A percentile compares a stretch with the other conserved stretches of the same genome.
Evolutionary conservation across 768 basidiomycete species (phyloP).

Genomic region (Termitomyces eurrhizus): DNA sequence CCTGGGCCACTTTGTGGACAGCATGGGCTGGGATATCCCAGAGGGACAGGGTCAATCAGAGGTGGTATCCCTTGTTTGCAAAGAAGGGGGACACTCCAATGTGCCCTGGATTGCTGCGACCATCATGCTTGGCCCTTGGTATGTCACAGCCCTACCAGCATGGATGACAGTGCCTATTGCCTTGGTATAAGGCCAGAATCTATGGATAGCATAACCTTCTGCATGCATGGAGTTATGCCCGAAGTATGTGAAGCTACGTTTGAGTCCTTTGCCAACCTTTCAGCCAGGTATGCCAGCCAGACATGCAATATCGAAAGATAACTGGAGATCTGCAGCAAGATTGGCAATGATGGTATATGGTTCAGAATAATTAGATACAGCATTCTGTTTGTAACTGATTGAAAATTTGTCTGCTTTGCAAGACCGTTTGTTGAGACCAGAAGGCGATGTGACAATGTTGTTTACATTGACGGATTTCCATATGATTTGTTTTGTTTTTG

Average conservation of each 20-base stretch:
- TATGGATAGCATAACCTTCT: constrained; percentile 10
- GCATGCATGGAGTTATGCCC: constrained; percentile 6
- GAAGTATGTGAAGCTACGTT: neutral
- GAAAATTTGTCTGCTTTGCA: constrained; percentile 84
- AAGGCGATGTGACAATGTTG: constrained; percentile 75
- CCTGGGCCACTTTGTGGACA: no score
- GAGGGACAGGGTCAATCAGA: no score
- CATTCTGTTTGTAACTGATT: constrained; percentile 57
- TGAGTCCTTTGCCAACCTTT: constrained; percentile 67
- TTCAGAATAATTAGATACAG: constrained; percentile 63
- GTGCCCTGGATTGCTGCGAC: constrained; percentile 97
- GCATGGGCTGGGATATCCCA: no score
- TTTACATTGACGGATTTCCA: constrained; percentile 89
- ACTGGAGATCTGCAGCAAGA: constrained; percentile 72
- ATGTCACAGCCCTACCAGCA: constrained; percentile 54
- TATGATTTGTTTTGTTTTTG: constrained; percentile 61
- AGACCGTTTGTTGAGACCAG: constrained; percentile 80
- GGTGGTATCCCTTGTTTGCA: no score
- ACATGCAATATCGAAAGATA: constrained; percentile 71
- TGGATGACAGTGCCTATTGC: constrained; percentile 60
- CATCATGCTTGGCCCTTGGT: constrained; percentile 77
- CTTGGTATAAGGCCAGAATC: constrained; percentile 7
- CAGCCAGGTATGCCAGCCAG: constrained; percentile 75
- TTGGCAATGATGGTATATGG: constrained; percentile 77
- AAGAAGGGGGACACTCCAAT: no score